A percentile compares a stretch with the other conserved stretches of the same genome.
phyloP scores from a whole-genome alignment of 768 basidiomycete genomes.

The Neoboletus subvelutipes region DNA sequence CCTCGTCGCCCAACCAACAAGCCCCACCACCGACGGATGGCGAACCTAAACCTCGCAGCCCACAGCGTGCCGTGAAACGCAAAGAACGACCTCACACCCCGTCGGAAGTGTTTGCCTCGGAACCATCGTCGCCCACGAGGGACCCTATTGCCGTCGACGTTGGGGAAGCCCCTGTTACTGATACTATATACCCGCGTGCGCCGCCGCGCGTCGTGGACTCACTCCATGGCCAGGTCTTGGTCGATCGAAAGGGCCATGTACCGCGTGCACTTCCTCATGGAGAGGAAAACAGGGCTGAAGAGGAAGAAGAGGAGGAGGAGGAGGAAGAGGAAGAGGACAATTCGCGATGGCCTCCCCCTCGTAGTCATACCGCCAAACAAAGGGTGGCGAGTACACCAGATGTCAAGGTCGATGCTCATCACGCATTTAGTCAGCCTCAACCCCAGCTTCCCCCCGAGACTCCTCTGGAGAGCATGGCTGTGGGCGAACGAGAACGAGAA shows the following conservation, averaged over 20 bases:
- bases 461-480: background rate
- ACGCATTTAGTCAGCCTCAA: conserved; percentile 18
- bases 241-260: conserved; percentile 16
- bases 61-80: conserved; percentile 3
- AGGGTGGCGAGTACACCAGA: background rate
- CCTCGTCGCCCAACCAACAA: conserved; percentile 1
- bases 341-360: conserved; percentile 16
- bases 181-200: conserved; percentile 5
- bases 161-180: background rate
- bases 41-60: background rate
- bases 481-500: conserved; percentile 1
- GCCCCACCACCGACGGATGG: background rate
- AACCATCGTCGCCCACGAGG: conserved; percentile 12
- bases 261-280: conserved; percentile 4
- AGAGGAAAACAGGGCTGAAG: background rate
- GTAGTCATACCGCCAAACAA: conserved; percentile 1
- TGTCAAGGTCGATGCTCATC: background rate
- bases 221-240: conserved; percentile 19
- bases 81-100: conserved; percentile 9
- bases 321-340: background rate
- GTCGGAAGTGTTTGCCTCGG: conserved; percentile 20
- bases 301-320: background rate
- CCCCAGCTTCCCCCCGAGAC: background rate
- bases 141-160: background rate
- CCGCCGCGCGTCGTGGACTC: conserved; percentile 25